Conservation (phyloP, 1,284 basidiomycete species). For the Grifola frondosa region DNA sequence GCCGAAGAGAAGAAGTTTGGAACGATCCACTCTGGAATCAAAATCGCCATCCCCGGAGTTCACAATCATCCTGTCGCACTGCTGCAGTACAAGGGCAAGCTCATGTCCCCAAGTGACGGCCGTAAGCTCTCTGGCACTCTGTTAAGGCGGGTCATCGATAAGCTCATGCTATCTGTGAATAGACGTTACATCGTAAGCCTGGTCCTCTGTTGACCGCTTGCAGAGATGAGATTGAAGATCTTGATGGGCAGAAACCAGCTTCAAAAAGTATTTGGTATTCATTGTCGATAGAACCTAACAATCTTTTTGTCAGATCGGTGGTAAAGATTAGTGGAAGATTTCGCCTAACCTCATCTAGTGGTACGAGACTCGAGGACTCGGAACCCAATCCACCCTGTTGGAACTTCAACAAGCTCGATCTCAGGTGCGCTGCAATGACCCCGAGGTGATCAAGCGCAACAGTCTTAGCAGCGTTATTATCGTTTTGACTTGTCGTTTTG, state of each 20-base stretch:
- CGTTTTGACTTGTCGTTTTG: slow-evolving; percentile 61
- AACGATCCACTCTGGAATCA: slow-evolving; percentile 26
- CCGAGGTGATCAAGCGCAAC: slow-evolving; percentile 93
- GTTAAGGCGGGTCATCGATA: slow-evolving; percentile 3
- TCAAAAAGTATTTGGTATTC: slow-evolving; percentile 53
- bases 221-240: slow-evolving; percentile 63
- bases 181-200: slow-evolving; percentile 67
- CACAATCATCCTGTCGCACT: slow-evolving; percentile 47
- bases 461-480: slow-evolving; percentile 80
- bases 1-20: slow-evolving; percentile 47
- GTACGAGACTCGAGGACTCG: slow-evolving; percentile 39
- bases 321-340: no score
- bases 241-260: slow-evolving; percentile 59
- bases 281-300: slow-evolving; percentile 56
- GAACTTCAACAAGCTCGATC: slow-evolving; percentile 57
- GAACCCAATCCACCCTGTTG: slow-evolving; percentile 13
- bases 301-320: background rate
- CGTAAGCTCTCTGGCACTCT: slow-evolving; percentile 78
- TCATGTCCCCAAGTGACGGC: slow-evolving; percentile 76
- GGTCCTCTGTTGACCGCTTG: slow-evolving; percentile 72
- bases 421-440: slow-evolving; percentile 82
- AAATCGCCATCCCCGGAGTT: slow-evolving; percentile 31
- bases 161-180: background rate
- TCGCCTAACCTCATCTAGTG: slow-evolving; percentile 72
- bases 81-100: slow-evolving; percentile 58